A percentile compares a stretch with the other conserved stretches of the same genome.
These are phyloP conservation scores for Melaleuca alternifolia DNA, from an alignment of 345 rosid species.

Conservation along the genomic window DNA sequence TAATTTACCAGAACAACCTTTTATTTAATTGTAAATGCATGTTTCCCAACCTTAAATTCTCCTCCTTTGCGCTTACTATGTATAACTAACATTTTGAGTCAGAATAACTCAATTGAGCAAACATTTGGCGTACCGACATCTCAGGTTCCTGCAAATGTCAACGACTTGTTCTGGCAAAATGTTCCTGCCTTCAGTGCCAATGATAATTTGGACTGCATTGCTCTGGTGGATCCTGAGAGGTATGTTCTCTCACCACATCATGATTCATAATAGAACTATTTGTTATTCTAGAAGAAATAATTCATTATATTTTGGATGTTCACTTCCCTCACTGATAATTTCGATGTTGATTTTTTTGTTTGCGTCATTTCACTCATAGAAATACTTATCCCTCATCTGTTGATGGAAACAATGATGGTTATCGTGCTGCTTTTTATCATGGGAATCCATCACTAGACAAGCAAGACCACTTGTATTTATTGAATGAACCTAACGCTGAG, in stretches of 20 bases:
- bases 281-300: background rate
- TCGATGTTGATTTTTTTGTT: background rate
- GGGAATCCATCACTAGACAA: background rate
- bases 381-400: background rate
- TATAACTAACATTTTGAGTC: background rate
- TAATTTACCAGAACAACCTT: background rate
- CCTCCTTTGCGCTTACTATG: background rate
- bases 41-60: background rate
- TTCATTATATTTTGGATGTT: background rate
- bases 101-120: background rate
- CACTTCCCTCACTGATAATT: background rate
- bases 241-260: background rate
- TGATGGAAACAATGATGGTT: background rate
- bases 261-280: background rate
- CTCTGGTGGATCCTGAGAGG: background rate
- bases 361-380: background rate
- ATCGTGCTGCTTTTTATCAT: background rate
- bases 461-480: background rate
- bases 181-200: background rate
- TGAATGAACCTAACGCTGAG: background rate
- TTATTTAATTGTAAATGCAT: background rate
- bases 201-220: background rate
- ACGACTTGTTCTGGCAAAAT: background rate
- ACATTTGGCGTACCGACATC: background rate
- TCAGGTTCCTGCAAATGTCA: background rate